Percentiles rank a stretch among this genome's conserved stretches.
Evolutionary conservation across 192 early-diverging fungal genomes (phyloP).

Genomic region (Chytriomyces hyalinus): DNA sequence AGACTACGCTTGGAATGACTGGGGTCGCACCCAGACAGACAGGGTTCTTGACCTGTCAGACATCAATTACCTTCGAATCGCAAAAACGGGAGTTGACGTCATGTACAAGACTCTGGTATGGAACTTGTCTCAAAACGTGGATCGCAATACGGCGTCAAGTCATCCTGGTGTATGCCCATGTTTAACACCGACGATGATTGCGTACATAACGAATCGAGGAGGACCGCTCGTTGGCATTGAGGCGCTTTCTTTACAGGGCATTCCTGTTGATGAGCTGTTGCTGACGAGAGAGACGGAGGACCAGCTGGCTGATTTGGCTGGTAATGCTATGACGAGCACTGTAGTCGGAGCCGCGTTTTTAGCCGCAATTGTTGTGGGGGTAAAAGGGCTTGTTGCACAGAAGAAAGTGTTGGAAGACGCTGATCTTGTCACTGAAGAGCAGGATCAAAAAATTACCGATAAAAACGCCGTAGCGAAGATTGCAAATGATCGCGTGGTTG

Average conservation of each 20-base stretch:
- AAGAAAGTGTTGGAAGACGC: background rate
- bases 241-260: slow-evolving; percentile 51
- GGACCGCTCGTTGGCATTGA: slow-evolving; percentile 53
- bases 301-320: slow-evolving; percentile 53
- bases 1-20: slow-evolving; percentile 49
- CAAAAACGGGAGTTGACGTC: slow-evolving; percentile 41
- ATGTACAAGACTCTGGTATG: slow-evolving; percentile 53
- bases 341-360: slow-evolving; percentile 52
- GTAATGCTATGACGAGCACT: slow-evolving; percentile 58
- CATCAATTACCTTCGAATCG: slow-evolving; percentile 47
- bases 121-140: slow-evolving; percentile 56
- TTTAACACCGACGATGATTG: slow-evolving; percentile 2
- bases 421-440: no score
- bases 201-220: slow-evolving; percentile 49
- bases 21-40: slow-evolving; percentile 47
- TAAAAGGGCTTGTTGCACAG: slow-evolving; percentile 1
- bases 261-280: slow-evolving; percentile 48
- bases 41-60: slow-evolving; percentile 55
- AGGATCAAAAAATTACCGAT: no score
- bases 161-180: background rate
- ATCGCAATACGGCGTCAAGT: slow-evolving; percentile 39
- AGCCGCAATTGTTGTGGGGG: slow-evolving; percentile 41
- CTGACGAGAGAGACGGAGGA: slow-evolving; percentile 52
- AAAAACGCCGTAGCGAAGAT: background rate
- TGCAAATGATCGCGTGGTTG: slow-evolving; percentile 21